These are phyloP conservation scores for Endocalyx cinctus DNA, from an alignment of 2,329 filamentous ascomycete species.

Conservation along the genomic window DNA sequence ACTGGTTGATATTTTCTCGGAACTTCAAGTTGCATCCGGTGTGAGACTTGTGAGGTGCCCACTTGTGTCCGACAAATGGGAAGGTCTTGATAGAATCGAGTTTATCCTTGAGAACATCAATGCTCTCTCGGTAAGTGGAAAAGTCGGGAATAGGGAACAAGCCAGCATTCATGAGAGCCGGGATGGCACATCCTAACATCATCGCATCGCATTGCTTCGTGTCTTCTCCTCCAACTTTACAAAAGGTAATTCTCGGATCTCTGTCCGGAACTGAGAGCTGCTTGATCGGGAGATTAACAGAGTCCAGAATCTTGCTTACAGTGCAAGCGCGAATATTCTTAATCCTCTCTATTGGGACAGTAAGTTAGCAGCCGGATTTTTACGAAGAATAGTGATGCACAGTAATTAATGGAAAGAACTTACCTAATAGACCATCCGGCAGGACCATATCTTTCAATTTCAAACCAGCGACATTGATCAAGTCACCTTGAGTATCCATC, in stretches of 20 bases:
- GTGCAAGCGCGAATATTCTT: no score
- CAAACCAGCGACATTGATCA: constrained; percentile 14
- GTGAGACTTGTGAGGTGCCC: constrained; percentile 17
- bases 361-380: constrained; percentile 10
- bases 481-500: constrained; percentile 12
- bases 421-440: constrained; percentile 17
- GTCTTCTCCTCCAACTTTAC: constrained; percentile 15
- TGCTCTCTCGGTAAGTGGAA: constrained; percentile 12
- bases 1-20: constrained; percentile 3
- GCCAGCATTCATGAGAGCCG: constrained; percentile 8
- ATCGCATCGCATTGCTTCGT: constrained; percentile 18
- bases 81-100: constrained; percentile 13
- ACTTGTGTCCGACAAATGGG: constrained; percentile 16
- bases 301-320: constrained; percentile 13
- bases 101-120: constrained; percentile 10
- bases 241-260: constrained; percentile 6
- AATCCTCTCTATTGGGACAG: no score
- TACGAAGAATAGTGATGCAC: constrained; percentile 10
- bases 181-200: constrained; percentile 20
- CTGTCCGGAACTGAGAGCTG: no score
- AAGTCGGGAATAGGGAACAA: constrained; percentile 18
- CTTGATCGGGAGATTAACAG: constrained; percentile 8
- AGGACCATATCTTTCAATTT: constrained; percentile 16
- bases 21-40: constrained; percentile 17
- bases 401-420: constrained; percentile 7